A percentile compares a stretch with the other conserved stretches of the same genome.
These are phyloP conservation scores for Otatea glauca DNA, from an alignment of 176 grass and related monocot species.

Conservation along the genomic window DNA sequence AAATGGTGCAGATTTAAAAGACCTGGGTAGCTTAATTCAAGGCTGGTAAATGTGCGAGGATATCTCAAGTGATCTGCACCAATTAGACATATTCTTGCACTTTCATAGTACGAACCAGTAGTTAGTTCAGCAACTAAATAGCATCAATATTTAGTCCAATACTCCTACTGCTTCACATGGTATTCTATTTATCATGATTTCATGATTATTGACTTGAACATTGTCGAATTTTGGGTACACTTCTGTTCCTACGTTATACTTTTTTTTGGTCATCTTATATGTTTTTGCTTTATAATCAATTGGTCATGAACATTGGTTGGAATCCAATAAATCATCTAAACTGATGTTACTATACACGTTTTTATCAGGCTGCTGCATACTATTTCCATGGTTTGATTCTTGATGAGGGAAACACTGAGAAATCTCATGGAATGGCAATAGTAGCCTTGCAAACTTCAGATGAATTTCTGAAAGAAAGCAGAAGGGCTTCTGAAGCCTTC, in stretches of 20 bases:
- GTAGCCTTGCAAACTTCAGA: constrained; percentile 83
- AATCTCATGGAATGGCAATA: constrained; percentile 89
- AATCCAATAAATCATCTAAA: constrained; percentile 22
- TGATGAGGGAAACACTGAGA: constrained; percentile 96
- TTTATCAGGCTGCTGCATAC: constrained; percentile 82
- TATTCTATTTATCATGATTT: not conserved
- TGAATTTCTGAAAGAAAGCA: constrained; percentile 94
- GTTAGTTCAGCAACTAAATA: too few relatives aligned
- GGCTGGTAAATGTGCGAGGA: too few relatives aligned
- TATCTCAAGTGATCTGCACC: too few relatives aligned
- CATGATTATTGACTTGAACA: not conserved
- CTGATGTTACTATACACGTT: constrained; percentile 16
- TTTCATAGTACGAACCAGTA: too few relatives aligned
- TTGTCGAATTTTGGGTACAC: not conserved
- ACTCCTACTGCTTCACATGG: too few relatives aligned
- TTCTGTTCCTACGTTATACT: not conserved
- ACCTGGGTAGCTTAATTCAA: too few relatives aligned
- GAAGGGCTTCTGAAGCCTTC: constrained; percentile 71
- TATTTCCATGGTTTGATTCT: constrained; percentile 99
- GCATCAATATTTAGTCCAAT: too few relatives aligned
- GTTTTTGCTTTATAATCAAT: not conserved
- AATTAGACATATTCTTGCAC: too few relatives aligned
- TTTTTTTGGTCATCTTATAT: not conserved
- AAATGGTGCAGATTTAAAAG: too few relatives aligned
- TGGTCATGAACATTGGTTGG: constrained; percentile 14